A percentile compares a stretch with the other conserved stretches of the same genome.
Conservation (phyloP, 1,139 yeast species). For the Candida sp. region DNA sequence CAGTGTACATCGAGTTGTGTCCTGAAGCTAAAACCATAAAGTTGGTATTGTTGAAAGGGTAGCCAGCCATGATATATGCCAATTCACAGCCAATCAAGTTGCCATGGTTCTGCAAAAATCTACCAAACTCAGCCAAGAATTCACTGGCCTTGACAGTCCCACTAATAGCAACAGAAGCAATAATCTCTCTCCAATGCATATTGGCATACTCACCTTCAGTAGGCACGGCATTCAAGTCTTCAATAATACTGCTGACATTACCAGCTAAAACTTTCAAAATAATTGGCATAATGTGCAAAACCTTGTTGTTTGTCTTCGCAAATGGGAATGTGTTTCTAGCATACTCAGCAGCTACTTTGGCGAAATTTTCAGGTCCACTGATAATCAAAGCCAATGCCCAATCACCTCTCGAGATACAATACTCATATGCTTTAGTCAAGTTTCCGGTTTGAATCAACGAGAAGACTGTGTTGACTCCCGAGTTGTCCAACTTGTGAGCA, state of each 20-base stretch:
- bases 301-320: constrained; percentile 46
- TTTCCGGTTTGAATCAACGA: constrained; percentile 62
- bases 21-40: constrained; percentile 26
- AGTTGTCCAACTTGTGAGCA: constrained; percentile 40
- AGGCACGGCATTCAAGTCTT: constrained; percentile 46
- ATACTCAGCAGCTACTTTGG: constrained; percentile 54
- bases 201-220: constrained; percentile 54
- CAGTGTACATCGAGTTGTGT: constrained; percentile 52
- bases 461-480: constrained; percentile 40
- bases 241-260: constrained; percentile 56
- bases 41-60: constrained; percentile 33
- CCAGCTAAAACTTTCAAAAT: constrained; percentile 72
- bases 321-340: constrained; percentile 41
- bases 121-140: constrained; percentile 60
- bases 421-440: constrained; percentile 65
- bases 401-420: constrained; percentile 65
- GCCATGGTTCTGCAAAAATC: constrained; percentile 40
- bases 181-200: constrained; percentile 55
- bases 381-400: constrained; percentile 82
- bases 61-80: constrained; percentile 53
- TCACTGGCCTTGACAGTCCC: constrained; percentile 38
- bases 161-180: constrained; percentile 48
- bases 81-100: constrained; percentile 44
- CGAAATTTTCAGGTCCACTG: constrained; percentile 65
- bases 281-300: constrained; percentile 60